phyloP scores from a whole-genome alignment of 768 basidiomycete species.

The Pleurotus salmoneostramineus region DNA sequence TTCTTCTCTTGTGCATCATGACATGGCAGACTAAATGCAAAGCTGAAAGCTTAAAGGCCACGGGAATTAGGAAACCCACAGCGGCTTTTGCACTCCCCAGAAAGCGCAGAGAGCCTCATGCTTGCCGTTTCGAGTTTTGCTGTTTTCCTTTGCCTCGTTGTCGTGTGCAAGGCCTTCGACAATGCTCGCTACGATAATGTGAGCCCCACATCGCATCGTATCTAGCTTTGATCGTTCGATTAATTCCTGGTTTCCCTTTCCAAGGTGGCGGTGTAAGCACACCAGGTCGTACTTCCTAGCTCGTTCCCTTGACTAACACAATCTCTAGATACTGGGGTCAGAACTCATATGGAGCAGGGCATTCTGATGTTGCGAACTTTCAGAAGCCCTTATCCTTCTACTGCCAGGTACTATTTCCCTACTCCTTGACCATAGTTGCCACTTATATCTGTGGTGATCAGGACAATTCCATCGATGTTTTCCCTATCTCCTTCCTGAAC shows the following conservation, averaged over 20 bases:
- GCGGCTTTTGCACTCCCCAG: background rate
- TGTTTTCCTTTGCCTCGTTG: conserved; percentile 13
- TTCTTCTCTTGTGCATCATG: background rate
- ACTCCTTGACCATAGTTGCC: no score
- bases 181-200: conserved; percentile 62
- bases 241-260: background rate
- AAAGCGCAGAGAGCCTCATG: background rate
- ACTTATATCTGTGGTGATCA: conserved; percentile 15
- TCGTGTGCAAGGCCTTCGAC: conserved; percentile 40
- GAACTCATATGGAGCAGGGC: conserved; percentile 65
- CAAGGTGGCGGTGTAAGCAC: conserved; percentile 54
- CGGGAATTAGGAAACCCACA: background rate
- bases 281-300: background rate
- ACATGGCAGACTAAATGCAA: background rate
- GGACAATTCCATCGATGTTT: conserved; percentile 66
- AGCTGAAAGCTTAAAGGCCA: background rate
- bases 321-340: conserved; percentile 66
- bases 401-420: conserved; percentile 41
- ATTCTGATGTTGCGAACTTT: conserved; percentile 46
- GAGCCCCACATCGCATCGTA: conserved; percentile 15
- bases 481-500: conserved; percentile 68
- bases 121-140: background rate
- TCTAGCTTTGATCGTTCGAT: conserved; percentile 3
- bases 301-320: background rate
- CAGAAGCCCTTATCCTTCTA: conserved; percentile 64